Conservation (phyloP, 108 stramenopile species). For the Discostella pseudostelligera region DNA sequence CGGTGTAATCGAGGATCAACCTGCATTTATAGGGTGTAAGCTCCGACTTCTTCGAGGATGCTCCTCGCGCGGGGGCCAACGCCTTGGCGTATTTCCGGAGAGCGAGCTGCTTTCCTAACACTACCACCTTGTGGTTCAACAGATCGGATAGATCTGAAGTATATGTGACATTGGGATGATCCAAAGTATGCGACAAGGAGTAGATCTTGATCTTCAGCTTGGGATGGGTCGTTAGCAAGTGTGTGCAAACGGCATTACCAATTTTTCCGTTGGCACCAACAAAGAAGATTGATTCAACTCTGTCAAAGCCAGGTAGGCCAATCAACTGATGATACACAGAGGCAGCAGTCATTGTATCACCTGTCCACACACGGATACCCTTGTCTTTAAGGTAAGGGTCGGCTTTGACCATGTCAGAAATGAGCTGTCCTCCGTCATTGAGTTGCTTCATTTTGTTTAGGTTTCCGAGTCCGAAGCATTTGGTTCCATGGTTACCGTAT, state of each 20-base stretch:
- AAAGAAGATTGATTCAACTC: conserved; percentile 56
- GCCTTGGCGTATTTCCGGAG: conserved; percentile 58
- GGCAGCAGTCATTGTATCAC: conserved; percentile 73
- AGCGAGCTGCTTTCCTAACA: conserved; percentile 61
- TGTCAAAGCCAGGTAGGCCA: conserved; percentile 56
- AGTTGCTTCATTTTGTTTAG: conserved; percentile 81
- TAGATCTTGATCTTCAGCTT: conserved; percentile 68
- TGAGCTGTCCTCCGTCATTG: conserved; percentile 67
- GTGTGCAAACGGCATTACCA: conserved; percentile 65
- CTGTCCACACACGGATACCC: conserved; percentile 69
- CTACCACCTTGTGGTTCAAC: conserved; percentile 59
- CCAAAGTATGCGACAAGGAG: conserved; percentile 52
- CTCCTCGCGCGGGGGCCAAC: conserved; percentile 33
- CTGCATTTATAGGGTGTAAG: conserved; percentile 53
- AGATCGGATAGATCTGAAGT: conserved; percentile 59
- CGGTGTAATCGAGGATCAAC: conserved; percentile 66
- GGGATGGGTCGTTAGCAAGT: conserved; percentile 47
- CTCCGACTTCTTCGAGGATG: conserved; percentile 42
- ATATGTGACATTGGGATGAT: conserved; percentile 72
- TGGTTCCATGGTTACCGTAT: conserved; percentile 51
- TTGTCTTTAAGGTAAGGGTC: conserved; percentile 65
- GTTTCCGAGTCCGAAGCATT: conserved; percentile 69
- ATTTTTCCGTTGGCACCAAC: conserved; percentile 77
- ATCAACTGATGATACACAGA: conserved; percentile 63
- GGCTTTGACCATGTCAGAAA: conserved; percentile 59